Conservation (phyloP, 805 yeast genomes). For the Pichia kluyveri region DNA sequence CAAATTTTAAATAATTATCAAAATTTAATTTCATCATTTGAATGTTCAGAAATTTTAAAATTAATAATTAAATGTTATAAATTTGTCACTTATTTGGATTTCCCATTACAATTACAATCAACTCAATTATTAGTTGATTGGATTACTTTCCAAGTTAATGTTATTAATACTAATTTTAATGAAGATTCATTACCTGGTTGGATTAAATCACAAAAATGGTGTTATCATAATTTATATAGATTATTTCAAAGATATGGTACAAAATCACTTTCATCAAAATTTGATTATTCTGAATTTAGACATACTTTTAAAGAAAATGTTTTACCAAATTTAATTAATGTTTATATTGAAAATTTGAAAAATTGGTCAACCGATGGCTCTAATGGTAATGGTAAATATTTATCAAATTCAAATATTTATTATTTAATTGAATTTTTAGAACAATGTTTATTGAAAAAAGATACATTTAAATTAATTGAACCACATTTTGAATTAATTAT, state of each 20-base stretch:
- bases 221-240: conserved; percentile 67
- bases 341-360: conserved; percentile 58
- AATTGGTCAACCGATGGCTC: conserved; percentile 37
- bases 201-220: conserved; percentile 83
- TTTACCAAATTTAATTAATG: conserved; percentile 63
- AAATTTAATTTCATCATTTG: conserved; percentile 17
- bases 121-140: conserved; percentile 48
- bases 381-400: conserved; percentile 54
- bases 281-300: conserved; percentile 54
- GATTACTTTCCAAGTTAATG: conserved; percentile 67
- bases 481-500: conserved; percentile 61
- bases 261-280: conserved; percentile 33
- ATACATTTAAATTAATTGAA: conserved; percentile 60
- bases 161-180: conserved; percentile 56
- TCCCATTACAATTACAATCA: conserved; percentile 60
- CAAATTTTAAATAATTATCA: conserved; percentile 32
- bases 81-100: conserved; percentile 69
- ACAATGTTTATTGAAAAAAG: conserved; percentile 46
- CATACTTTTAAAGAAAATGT: conserved; percentile 44
- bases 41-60: conserved; percentile 64
- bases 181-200: conserved; percentile 45
- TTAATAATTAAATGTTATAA: conserved; percentile 72
- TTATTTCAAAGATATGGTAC: conserved; percentile 67
- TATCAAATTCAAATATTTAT: conserved; percentile 55
- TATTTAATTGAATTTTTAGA: conserved; percentile 58